Percentiles rank a stretch among this genome's conserved stretches.
These are phyloP conservation scores for Lasiodiplodia hormozganensis DNA, from an alignment of 2,329 filamentous ascomycete genomes.

Conservation along the genomic window DNA sequence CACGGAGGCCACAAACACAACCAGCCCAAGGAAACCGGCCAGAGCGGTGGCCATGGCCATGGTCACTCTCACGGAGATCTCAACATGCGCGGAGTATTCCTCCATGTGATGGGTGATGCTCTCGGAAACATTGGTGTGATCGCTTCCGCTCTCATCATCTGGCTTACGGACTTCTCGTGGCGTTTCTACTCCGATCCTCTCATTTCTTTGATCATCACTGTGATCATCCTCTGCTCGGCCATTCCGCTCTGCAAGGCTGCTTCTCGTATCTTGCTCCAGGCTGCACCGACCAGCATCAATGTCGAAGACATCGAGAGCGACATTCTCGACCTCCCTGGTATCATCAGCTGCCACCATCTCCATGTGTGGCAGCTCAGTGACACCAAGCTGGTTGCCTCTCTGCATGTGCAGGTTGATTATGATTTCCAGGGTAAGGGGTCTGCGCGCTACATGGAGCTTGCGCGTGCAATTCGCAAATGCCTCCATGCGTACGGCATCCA, in stretches of 20 bases:
- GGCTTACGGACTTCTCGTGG: conserved; percentile 82
- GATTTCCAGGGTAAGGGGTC: conserved; percentile 82
- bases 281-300: conserved; percentile 86
- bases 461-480: conserved; percentile 81
- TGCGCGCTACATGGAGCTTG: conserved; percentile 87
- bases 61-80: conserved; percentile 85
- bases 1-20: conserved; percentile 83
- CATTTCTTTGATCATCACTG: conserved; percentile 92
- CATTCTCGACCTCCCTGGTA: conserved; percentile 82
- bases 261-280: conserved; percentile 89
- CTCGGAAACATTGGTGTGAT: conserved; percentile 89
- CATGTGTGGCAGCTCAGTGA: conserved; percentile 98
- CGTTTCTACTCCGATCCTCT: conserved; percentile 88
- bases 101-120: conserved; percentile 79
- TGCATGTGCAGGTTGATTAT: conserved; percentile 92
- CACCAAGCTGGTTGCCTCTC: conserved; percentile 88
- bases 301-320: conserved; percentile 92
- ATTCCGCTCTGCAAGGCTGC: conserved; percentile 81
- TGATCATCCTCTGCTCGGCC: conserved; percentile 74
- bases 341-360: conserved; percentile 91
- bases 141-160: conserved; percentile 82
- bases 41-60: conserved; percentile 61
- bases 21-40: conserved; percentile 67
- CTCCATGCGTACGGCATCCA: conserved; percentile 96
- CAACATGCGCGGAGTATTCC: conserved; percentile 84